Percentiles rank a stretch among this genome's conserved stretches.
Conservation (phyloP, 495 filamentous ascomycete species). For the Geoglossum glabrum region DNA sequence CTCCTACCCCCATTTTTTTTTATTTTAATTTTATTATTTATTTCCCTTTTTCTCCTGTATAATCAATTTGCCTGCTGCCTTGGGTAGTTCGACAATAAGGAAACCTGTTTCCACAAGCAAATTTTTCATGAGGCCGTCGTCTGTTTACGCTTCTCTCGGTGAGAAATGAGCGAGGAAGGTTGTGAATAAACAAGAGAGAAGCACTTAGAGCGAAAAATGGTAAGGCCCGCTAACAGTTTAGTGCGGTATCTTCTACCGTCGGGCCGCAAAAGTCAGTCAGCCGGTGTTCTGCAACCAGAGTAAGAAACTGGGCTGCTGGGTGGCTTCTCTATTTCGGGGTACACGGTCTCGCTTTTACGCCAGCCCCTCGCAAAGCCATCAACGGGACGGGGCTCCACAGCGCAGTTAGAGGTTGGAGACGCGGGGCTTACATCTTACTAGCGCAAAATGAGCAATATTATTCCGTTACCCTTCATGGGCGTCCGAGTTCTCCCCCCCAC, state of each 20-base stretch:
- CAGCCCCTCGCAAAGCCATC: too few relatives aligned
- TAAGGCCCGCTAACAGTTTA: neutral
- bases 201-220: neutral
- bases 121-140: neutral
- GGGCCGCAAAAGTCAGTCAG: neutral
- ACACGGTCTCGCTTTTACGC: too few relatives aligned
- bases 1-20: too few relatives aligned
- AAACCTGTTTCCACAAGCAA: neutral
- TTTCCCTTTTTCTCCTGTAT: neutral
- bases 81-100: neutral
- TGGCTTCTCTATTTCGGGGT: too few relatives aligned
- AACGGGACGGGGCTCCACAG: too few relatives aligned
- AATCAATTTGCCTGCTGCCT: neutral
- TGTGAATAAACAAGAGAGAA: neutral
- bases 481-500: neutral
- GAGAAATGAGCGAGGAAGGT: neutral
- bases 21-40: too few relatives aligned
- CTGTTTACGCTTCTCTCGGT: neutral
- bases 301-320: too few relatives aligned
- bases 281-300: neutral
- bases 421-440: neutral
- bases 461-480: neutral
- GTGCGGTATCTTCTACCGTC: neutral
- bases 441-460: neutral
- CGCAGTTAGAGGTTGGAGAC: too few relatives aligned